Evolutionary conservation across 805 yeast species (phyloP), one percentile per base, ranked within the genome.

Genomic region (Cyberlindnera maritima): DNA sequence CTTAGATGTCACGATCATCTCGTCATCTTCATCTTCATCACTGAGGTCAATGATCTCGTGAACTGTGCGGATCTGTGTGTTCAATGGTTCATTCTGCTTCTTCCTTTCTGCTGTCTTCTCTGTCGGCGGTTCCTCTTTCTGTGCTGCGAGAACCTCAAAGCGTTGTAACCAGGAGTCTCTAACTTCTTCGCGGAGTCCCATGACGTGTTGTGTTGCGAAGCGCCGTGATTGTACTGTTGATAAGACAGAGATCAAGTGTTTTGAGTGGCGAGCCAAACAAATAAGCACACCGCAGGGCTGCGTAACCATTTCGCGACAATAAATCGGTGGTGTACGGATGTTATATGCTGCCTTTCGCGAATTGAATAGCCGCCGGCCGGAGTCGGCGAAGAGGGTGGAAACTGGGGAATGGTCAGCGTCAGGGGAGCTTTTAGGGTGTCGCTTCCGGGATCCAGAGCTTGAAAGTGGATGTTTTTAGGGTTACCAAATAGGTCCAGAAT

Each of bases 161-260:
- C 52, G 45, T 39, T 36, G 38, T 29, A 44, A 35, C 60, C 60
- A 56, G 2, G 53, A 39, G 18, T n/a, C 19, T 19, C 58, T 41
- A 4, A 56, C 60, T 13, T 44, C 42, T 2, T 54, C 56, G n/a
- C 40, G 43, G 4, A 53, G 50, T 2, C 46, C 45, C 36, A 36
- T 36, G 14, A 6, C 26, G 13, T 12, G 31, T 14, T 11, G 7
- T 28, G 31, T 28, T 7, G 31, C 13, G 31, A 6, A 28, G 14
- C 31, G 31, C 31, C 31, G 31, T 28, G 31, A 28, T 11, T 25
- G 28, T 25, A 8, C 11, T 31, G 34, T 14, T 7, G 34, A 31
- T 11, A 14, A 12, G 11, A 14, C 7, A n/a, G 34, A n/a, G 34
- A 12, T n/a, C n/a, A n/a, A n/a, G n/a, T n/a, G n/a, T n/a, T n/a